phyloP scores from a whole-genome alignment of 176 grass and related monocot species.

The Poa pratensis region DNA sequence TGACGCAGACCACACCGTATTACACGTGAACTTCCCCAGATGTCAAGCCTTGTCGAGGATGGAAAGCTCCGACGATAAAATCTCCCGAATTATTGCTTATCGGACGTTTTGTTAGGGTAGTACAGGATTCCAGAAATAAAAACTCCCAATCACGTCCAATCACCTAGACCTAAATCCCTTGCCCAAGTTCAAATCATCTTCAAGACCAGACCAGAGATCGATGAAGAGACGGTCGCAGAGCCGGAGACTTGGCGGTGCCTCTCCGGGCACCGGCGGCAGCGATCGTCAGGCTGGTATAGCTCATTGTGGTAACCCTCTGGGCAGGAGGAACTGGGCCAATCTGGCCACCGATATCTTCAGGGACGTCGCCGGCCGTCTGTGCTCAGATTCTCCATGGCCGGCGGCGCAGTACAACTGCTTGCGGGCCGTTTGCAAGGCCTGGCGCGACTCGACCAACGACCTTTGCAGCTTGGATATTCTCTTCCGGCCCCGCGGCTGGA shows the following conservation, averaged over 20 bases:
- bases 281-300: neutral
- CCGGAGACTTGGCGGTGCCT: neutral
- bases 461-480: neutral
- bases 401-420: neutral
- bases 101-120: neutral
- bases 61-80: neutral
- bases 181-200: neutral
- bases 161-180: neutral
- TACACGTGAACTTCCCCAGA: too few relatives aligned
- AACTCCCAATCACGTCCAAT: neutral
- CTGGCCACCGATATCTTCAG: neutral
- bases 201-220: neutral
- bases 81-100: neutral
- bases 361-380: neutral
- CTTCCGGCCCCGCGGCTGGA: slow-evolving; percentile 34
- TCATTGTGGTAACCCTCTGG: neutral
- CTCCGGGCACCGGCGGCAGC: neutral
- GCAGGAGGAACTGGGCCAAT: slow-evolving; percentile 25
- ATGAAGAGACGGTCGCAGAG: too few relatives aligned
- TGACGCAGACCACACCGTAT: too few relatives aligned
- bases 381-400: neutral
- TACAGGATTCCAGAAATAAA: neutral
- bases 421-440: slow-evolving; percentile 24
- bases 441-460: neutral
- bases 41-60: too few relatives aligned